These are phyloP conservation scores for Coemansia sp. DNA, from an alignment of 192 early-diverging fungal species.

Conservation along the genomic window DNA sequence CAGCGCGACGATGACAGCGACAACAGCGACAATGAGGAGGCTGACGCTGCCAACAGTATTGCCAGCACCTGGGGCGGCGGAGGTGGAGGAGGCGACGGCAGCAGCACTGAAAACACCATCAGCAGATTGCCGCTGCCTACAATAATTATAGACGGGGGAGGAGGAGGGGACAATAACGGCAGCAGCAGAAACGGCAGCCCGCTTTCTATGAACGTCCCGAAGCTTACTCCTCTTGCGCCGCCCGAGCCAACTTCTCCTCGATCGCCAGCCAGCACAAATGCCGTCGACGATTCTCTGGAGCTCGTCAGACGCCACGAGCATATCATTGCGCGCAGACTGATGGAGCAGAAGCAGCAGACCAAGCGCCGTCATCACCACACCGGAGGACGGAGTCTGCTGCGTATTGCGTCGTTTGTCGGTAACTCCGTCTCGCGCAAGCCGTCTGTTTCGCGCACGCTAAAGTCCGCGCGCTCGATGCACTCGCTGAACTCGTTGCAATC, in stretches of 20 bases:
- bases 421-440: background rate
- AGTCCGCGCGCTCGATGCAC: background rate
- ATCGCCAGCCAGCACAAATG: background rate
- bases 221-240: constrained; percentile 6
- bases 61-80: too few relatives aligned
- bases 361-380: too few relatives aligned
- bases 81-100: background rate
- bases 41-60: constrained; percentile 27
- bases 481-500: background rate
- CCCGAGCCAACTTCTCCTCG: constrained; percentile 16
- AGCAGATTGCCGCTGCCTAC: background rate
- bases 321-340: constrained; percentile 6
- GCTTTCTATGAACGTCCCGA: background rate
- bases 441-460: background rate
- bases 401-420: background rate
- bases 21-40: background rate
- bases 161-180: background rate
- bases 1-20: constrained; percentile 6
- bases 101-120: background rate
- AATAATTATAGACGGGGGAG: background rate
- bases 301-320: background rate
- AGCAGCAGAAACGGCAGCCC: background rate
- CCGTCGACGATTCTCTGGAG: background rate
- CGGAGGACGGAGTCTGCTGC: constrained; percentile 4
- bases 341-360: background rate